Base-by-base conservation (phyloP, 2,329 filamentous ascomycete species). In the Elsinoe batatas region DNA sequence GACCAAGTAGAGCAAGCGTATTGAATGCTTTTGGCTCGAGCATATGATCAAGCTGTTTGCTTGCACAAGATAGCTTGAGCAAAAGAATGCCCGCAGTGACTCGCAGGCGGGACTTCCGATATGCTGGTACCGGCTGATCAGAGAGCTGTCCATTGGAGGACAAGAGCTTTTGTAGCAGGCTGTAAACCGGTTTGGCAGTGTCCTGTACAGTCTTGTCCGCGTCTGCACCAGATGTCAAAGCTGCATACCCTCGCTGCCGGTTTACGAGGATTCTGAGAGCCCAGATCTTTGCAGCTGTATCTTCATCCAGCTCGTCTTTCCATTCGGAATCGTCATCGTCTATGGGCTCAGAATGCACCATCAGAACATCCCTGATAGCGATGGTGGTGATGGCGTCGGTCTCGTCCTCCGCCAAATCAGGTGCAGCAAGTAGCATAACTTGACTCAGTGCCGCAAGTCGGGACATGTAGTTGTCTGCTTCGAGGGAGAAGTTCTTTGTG, bases 241-340 rank as follows among this genome's bases (percentile, higher is more conserved):
- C 57, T 5, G 63, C 59, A 67, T 79, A 58, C 68, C 80, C 85
- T 37, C 91, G 82, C 15, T 95, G 77, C 54, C 87, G 82, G 68
- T 97, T 97, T 58, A 93, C 88, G 22, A 97, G 76, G 13, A 90
- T 85, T 67, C 86, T 91, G 47, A 97, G 74, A 1, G 91, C 87
- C 74, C 89, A 84, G 56, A 83, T 81, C 70, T 97, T 96, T 17
- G 90, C 85, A 58, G 84, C 79, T 13, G 88, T 85, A 65, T 95
- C 90, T 53, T 91, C 82, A 60, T 95, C 87, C 60, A 89, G 72
- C 33, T 81, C 77, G 11, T 80, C 77, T 57, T 68, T 68, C 73
- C 74, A 76, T 13, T 59, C 56, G 2, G 61, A 53, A 18, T 69
- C 63, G 3, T 77, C 76, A 1, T 77, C 75, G 35, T 75, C 75